Evolutionary conservation across 2,329 filamentous ascomycete species (phyloP).

Genomic region (Cercospora sojina): DNA sequence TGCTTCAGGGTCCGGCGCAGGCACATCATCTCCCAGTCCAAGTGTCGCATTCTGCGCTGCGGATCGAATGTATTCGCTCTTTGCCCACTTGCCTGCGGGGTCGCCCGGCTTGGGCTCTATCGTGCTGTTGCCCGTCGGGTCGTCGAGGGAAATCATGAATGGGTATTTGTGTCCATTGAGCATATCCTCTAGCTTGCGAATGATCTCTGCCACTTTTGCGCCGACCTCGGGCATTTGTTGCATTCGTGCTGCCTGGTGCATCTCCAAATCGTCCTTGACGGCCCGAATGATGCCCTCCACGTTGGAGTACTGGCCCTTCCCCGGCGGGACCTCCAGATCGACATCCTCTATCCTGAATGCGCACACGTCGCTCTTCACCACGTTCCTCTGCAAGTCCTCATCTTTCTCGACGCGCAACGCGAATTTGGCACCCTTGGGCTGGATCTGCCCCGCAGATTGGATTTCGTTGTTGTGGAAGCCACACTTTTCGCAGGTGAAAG

Average conservation of each 20-base stretch:
- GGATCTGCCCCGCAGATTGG: conserved; percentile 86
- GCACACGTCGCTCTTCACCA: conserved; percentile 89
- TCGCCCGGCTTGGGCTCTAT: conserved; percentile 78
- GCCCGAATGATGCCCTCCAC: conserved; percentile 81
- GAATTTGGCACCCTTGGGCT: conserved; percentile 82
- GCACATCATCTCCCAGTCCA: conserved; percentile 61
- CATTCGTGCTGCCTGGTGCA: conserved; percentile 80
- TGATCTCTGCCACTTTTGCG: conserved; percentile 73
- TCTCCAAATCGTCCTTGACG: conserved; percentile 75
- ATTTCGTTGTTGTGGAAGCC: conserved; percentile 89
- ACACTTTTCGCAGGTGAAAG: conserved; percentile 89
- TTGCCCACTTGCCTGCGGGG: conserved; percentile 84
- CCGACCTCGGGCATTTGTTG: conserved; percentile 74
- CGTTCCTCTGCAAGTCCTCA: conserved; percentile 76
- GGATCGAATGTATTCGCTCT: conserved; percentile 78
- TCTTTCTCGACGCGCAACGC: conserved; percentile 72
- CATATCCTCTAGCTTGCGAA: conserved; percentile 73
- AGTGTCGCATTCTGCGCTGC: conserved; percentile 82
- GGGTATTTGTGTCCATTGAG: conserved; percentile 75
- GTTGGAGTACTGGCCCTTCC: conserved; percentile 88
- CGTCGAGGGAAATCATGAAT: conserved; percentile 84
- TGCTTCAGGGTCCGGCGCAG: conserved; percentile 45
- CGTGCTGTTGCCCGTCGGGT: conserved; percentile 93
- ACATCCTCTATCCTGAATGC: conserved; percentile 85
- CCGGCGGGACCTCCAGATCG: conserved; percentile 88